Percentiles rank a stretch among this genome's conserved stretches.
These are phyloP conservation scores for Moricandia moricandioides DNA, from an alignment of 345 rosid species.

Conservation along the genomic window DNA sequence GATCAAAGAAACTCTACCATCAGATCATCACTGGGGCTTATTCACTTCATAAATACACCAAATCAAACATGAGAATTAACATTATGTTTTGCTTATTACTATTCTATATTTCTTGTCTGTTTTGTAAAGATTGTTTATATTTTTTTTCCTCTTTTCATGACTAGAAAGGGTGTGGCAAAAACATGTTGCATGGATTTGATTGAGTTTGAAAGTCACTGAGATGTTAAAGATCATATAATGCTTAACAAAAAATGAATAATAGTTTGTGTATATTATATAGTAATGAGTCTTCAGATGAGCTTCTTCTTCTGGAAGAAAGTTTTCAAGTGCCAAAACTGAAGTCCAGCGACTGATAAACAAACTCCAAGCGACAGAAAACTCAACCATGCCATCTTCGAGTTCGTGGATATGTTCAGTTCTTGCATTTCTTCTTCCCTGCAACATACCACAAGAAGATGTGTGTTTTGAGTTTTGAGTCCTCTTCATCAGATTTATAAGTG, in stretches of 20 bases:
- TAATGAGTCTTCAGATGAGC: constrained; percentile 44
- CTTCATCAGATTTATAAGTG: not conserved
- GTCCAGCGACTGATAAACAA: constrained; percentile 68
- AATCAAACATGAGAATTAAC: not conserved
- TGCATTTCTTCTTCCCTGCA: constrained; percentile 90
- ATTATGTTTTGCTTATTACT: constrained; percentile 21
- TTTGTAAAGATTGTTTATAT: constrained; percentile 25
- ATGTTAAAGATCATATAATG: constrained; percentile 11
- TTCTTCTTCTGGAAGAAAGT: constrained; percentile 85
- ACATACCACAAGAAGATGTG: not conserved
- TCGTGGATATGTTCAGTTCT: constrained; percentile 58
- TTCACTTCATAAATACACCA: constrained; percentile 51
- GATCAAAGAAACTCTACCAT: constrained; percentile 63
- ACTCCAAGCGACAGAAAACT: constrained; percentile 58
- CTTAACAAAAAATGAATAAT: not conserved
- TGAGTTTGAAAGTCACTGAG: constrained; percentile 9
- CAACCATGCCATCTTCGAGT: constrained; percentile 60
- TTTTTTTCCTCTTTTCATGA: not conserved
- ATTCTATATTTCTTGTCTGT: not conserved
- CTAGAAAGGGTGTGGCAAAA: not conserved
- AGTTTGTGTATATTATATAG: not conserved
- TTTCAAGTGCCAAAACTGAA: constrained; percentile 86
- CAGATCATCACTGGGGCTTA: constrained; percentile 82
- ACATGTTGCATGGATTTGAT: constrained; percentile 7
- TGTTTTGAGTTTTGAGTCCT: not conserved